phyloP scores from a whole-genome alignment of 1,139 yeast species.

The Wickerhamomyces sp. region DNA sequence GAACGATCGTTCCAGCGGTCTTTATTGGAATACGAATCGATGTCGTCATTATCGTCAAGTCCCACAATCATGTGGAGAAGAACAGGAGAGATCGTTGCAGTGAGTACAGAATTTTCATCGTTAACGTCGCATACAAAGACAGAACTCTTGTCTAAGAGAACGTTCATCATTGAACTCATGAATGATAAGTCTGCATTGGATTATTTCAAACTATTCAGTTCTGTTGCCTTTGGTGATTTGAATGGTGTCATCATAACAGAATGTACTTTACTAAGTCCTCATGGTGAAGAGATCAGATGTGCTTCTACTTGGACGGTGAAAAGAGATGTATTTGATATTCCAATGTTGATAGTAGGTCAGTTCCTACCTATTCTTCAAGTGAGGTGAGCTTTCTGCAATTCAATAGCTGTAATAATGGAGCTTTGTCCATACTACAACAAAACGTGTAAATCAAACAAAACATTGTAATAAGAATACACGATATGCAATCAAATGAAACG shows the following conservation, averaged over 20 bases:
- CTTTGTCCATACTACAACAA: no score
- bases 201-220: constrained; percentile 71
- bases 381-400: no score
- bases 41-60: constrained; percentile 43
- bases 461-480: no score
- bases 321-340: constrained; percentile 85
- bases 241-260: constrained; percentile 73
- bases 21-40: constrained; percentile 55
- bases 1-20: constrained; percentile 70
- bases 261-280: constrained; percentile 57
- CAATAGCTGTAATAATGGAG: no score
- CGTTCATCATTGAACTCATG: constrained; percentile 78
- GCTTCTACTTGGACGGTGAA: constrained; percentile 87
- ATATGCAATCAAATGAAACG: no score
- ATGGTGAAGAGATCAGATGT: constrained; percentile 37
- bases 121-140: constrained; percentile 45
- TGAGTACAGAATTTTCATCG: constrained; percentile 61
- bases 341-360: constrained; percentile 90
- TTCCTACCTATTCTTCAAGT: constrained; percentile 60
- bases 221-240: constrained; percentile 81
- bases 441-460: no score
- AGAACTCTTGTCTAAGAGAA: constrained; percentile 29
- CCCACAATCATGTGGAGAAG: constrained; percentile 78
- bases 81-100: constrained; percentile 70
- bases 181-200: constrained; percentile 81